phyloP scores from a whole-genome alignment of 2,329 filamentous ascomycete genomes.

The Passalora sequoiae region DNA sequence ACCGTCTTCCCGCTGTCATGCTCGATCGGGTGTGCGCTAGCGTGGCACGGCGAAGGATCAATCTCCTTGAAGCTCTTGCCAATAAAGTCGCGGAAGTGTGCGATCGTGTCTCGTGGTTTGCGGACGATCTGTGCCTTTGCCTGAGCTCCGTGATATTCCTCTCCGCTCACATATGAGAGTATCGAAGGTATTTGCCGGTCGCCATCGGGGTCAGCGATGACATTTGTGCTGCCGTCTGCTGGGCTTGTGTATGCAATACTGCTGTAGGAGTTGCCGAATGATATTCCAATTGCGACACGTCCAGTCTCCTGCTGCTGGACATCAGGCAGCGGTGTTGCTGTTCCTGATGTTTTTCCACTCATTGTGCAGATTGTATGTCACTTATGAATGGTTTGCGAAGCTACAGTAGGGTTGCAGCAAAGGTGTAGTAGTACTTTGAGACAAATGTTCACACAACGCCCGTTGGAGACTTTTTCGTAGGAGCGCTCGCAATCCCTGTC shows the following conservation, averaged over 20 bases:
- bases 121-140: conserved; percentile 90
- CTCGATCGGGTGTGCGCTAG: conserved; percentile 83
- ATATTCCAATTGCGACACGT: conserved; percentile 75
- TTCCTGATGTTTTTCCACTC: conserved; percentile 20
- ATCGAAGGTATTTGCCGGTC: conserved; percentile 96
- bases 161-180: conserved; percentile 89
- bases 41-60: conserved; percentile 91
- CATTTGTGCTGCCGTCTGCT: conserved; percentile 84
- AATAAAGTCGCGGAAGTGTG: conserved; percentile 92
- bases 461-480: background rate
- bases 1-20: conserved; percentile 56
- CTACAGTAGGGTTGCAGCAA: conserved; percentile 1
- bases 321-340: conserved; percentile 48
- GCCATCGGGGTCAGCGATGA: conserved; percentile 98
- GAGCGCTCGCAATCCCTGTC: no score
- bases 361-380: conserved; percentile 5
- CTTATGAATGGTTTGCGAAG: background rate
- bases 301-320: conserved; percentile 34
- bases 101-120: conserved; percentile 87
- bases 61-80: conserved; percentile 93
- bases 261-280: conserved; percentile 97
- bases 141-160: conserved; percentile 94
- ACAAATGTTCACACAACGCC: background rate
- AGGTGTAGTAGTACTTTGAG: background rate
- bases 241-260: conserved; percentile 81